phyloP scores from a whole-genome alignment of 495 filamentous ascomycete genomes.

The Gamarada debralockiae region DNA sequence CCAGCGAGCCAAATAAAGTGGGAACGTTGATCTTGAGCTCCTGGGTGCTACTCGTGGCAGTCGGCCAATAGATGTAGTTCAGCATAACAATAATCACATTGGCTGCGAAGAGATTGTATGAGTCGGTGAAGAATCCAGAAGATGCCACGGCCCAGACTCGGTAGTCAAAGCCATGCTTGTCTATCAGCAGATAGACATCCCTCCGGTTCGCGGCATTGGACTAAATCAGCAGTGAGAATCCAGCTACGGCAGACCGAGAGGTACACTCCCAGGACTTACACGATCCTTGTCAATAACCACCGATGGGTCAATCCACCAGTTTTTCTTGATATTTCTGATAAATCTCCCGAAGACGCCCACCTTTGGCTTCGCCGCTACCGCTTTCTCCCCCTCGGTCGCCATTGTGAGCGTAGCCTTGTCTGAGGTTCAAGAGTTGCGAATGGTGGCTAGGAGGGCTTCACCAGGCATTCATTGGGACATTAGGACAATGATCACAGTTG shows the following conservation, averaged over 20 bases:
- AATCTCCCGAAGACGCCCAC: neutral
- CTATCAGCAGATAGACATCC: neutral
- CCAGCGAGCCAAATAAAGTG: slow-evolving; percentile 52
- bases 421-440: neutral
- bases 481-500: neutral
- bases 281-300: neutral
- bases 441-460: neutral
- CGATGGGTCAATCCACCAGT: neutral
- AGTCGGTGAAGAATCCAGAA: slow-evolving; percentile 66
- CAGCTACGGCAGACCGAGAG: neutral
- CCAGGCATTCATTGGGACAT: neutral
- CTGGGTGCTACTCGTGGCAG: slow-evolving; percentile 25
- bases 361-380: neutral
- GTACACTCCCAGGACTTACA: neutral
- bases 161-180: slow-evolving; percentile 26
- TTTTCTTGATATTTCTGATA: neutral
- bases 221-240: too few species aligned
- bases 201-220: neutral
- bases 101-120: slow-evolving; percentile 62
- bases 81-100: slow-evolving; percentile 61
- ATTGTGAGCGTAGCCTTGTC: neutral
- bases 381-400: neutral
- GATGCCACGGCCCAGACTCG: slow-evolving; percentile 52
- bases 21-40: slow-evolving; percentile 50
- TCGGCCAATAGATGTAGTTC: slow-evolving; percentile 57